These are phyloP conservation scores for Psilocybe cyanescens DNA, from an alignment of 768 basidiomycete species.

Conservation along the genomic window DNA sequence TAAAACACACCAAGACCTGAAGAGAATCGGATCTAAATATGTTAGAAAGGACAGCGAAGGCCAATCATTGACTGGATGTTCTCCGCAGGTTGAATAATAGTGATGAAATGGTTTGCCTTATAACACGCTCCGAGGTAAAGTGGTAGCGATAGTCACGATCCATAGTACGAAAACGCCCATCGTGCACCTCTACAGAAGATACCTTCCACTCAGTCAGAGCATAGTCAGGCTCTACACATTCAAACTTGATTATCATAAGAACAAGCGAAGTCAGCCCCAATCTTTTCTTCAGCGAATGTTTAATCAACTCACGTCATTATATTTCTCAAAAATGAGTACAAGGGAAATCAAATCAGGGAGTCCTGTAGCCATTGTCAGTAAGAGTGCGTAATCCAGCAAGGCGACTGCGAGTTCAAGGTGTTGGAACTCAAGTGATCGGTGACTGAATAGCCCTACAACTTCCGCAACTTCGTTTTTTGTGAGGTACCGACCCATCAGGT, in stretches of 20 bases:
- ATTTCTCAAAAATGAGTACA: constrained; percentile 19
- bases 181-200: neutral
- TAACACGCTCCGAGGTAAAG: neutral
- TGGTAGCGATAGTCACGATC: neutral
- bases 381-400: constrained; percentile 16
- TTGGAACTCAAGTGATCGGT: constrained; percentile 23
- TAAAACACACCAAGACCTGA: neutral
- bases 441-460: constrained; percentile 25
- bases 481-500: constrained; percentile 27
- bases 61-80: neutral
- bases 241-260: neutral
- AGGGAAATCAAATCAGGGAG: constrained; percentile 27
- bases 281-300: neutral
- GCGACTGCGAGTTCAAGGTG: constrained; percentile 28
- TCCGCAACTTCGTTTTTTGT: constrained; percentile 24
- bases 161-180: neutral
- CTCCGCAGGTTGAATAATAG: neutral
- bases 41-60: neutral
- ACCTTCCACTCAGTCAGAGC: neutral
- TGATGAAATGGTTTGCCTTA: neutral
- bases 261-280: too few species aligned
- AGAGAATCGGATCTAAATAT: neutral
- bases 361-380: constrained; percentile 23
- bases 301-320: neutral
- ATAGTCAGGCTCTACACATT: neutral